A percentile compares a stretch with the other conserved stretches of the same genome.
phyloP scores from a whole-genome alignment of 73 alveolate genomes.

The Stentor roeselii region DNA sequence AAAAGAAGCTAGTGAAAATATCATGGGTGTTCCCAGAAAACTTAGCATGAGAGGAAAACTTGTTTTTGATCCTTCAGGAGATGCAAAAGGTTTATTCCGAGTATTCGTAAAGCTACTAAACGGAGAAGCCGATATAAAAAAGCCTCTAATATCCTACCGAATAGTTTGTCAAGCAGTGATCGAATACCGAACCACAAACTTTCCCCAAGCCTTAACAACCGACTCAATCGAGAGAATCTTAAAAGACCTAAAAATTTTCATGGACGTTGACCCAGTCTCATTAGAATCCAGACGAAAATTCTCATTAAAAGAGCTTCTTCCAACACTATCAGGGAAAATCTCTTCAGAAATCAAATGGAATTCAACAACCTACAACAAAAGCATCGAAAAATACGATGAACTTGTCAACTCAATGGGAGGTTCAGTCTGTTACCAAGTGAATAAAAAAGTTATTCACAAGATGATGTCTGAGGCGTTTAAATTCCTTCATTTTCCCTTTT shows the following conservation, averaged over 20 bases:
- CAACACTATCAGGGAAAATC: background rate
- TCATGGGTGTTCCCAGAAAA: background rate
- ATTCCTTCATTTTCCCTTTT: background rate
- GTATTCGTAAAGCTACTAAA: background rate
- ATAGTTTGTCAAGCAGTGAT: background rate
- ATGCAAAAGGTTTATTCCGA: background rate
- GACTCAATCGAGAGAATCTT: background rate
- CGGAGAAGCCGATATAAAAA: background rate
- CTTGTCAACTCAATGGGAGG: background rate
- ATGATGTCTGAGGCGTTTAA: background rate
- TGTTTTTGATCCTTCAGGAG: background rate
- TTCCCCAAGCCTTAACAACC: background rate
- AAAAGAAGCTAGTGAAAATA: background rate
- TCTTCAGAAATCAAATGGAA: background rate
- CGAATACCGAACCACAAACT: background rate
- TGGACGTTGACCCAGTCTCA: background rate
- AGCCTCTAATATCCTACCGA: background rate
- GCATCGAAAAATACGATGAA: background rate
- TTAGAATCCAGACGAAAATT: background rate
- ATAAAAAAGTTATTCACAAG: background rate
- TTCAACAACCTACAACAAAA: background rate
- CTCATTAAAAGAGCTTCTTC: background rate
- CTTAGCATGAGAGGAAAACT: background rate
- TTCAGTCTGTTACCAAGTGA: background rate
- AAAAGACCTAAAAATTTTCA: background rate